Evolutionary conservation across 139 green algal species (phyloP).

Genomic region (Zygnema circumcarinatum): DNA sequence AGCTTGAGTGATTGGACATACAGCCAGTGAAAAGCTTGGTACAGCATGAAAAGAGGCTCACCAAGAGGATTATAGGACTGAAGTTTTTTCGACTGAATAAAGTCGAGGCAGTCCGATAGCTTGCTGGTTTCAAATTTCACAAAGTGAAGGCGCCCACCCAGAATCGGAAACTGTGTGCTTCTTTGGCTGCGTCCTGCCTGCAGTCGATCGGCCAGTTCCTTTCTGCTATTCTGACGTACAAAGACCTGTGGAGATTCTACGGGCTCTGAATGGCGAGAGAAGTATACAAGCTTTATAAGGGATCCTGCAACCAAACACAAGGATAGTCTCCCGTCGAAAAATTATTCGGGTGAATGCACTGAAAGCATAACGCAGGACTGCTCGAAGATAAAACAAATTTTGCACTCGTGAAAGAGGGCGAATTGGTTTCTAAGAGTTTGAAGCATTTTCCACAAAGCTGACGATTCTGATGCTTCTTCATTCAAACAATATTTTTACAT

Average conservation of each 20-base stretch:
- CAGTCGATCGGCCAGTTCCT: background rate
- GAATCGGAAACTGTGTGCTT: slow-evolving; percentile 10
- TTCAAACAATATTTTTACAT: too few relatives aligned
- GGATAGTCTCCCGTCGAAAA: too few relatives aligned
- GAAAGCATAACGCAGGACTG: too few relatives aligned
- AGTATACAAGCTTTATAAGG: slow-evolving; percentile 98
- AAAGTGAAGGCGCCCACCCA: slow-evolving; percentile 91
- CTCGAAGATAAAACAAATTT: too few relatives aligned
- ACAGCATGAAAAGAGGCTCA: background rate
- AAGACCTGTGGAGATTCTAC: background rate
- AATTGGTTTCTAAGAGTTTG: too few relatives aligned
- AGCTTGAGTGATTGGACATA: too few relatives aligned
- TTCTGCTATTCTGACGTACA: background rate
- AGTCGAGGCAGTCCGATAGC: slow-evolving; percentile 86
- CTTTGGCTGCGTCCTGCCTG: background rate
- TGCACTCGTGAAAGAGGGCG: too few relatives aligned
- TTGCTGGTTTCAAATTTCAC: slow-evolving; percentile 96
- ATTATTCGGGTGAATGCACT: too few relatives aligned
- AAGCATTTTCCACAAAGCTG: too few relatives aligned
- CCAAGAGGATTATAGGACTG: slow-evolving; percentile 67
- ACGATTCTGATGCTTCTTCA: too few relatives aligned
- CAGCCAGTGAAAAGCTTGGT: too few relatives aligned
- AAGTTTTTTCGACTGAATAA: slow-evolving; percentile 93
- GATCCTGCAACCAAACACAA: slow-evolving; percentile 66
- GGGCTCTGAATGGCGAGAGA: slow-evolving; percentile 65